These are phyloP conservation scores for Oryza longistaminata DNA, from an alignment of 176 grass and related monocot genomes.

Conservation along the genomic window DNA sequence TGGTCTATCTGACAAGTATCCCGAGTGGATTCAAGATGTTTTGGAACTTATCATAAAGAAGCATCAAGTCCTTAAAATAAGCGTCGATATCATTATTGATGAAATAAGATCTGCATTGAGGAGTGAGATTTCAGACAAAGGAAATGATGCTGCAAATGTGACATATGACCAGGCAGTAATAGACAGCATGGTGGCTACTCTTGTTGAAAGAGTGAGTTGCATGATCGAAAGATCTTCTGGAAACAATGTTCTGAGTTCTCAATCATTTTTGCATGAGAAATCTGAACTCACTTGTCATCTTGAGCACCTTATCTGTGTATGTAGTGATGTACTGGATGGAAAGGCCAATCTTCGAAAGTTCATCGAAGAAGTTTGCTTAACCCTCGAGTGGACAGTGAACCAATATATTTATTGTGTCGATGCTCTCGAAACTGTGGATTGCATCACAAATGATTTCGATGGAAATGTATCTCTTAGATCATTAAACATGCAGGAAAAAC, in stretches of 20 bases:
- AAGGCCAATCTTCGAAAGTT: slow-evolving; percentile 47
- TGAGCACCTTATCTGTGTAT: slow-evolving; percentile 41
- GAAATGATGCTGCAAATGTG: not conserved
- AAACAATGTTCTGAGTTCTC: slow-evolving; percentile 33
- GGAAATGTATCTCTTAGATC: slow-evolving; percentile 35
- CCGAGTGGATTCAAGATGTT: slow-evolving; percentile 58
- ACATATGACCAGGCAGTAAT: slow-evolving; percentile 15
- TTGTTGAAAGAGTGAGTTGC: slow-evolving; percentile 23
- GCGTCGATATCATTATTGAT: slow-evolving; percentile 48
- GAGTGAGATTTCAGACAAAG: slow-evolving; percentile 21
- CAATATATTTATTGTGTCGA: slow-evolving; percentile 41
- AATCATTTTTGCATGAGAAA: slow-evolving; percentile 25
- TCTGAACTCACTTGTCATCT: slow-evolving; percentile 45
- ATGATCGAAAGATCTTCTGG: slow-evolving; percentile 29
- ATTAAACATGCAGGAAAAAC: slow-evolving; percentile 24
- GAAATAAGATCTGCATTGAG: slow-evolving; percentile 55
- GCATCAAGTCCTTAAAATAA: slow-evolving; percentile 56
- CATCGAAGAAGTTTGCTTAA: slow-evolving; percentile 36
- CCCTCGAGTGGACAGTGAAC: slow-evolving; percentile 47
- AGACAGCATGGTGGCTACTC: slow-evolving; percentile 29
- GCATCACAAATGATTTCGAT: slow-evolving; percentile 28
- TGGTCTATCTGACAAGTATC: slow-evolving; percentile 46
- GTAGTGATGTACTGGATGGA: slow-evolving; percentile 44
- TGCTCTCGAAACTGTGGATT: slow-evolving; percentile 33
- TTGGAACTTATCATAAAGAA: slow-evolving; percentile 57